phyloP scores from a whole-genome alignment of 2,329 filamentous ascomycete species.

The Phyllosticta capitalensis region DNA sequence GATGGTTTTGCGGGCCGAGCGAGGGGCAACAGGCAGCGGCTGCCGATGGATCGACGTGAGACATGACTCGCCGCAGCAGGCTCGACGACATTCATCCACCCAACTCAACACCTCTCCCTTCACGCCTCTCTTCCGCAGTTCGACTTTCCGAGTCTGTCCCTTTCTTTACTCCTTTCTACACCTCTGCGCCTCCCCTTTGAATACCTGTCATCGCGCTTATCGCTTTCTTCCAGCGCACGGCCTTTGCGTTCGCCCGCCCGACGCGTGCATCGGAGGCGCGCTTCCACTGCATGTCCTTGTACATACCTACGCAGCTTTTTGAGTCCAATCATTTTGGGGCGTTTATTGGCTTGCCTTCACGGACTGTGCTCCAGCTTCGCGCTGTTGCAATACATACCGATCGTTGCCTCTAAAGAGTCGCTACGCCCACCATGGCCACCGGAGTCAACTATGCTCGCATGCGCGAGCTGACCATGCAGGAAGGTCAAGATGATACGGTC shows the following conservation, averaged over 20 bases:
- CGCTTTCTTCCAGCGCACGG: background rate
- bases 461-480: constrained; percentile 78
- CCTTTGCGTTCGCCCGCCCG: background rate
- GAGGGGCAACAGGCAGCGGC: background rate
- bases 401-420: background rate
- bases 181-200: background rate
- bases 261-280: background rate
- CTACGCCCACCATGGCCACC: constrained; percentile 20
- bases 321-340: background rate
- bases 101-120: background rate
- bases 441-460: constrained; percentile 53
- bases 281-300: background rate
- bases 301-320: background rate
- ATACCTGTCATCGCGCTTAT: background rate
- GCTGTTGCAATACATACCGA: background rate
- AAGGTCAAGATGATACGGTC: constrained; percentile 89
- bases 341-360: background rate
- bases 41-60: background rate
- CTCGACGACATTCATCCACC: background rate
- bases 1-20: background rate
- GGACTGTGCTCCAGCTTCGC: background rate
- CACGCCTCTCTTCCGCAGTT: background rate
- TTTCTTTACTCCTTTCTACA: background rate
- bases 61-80: background rate
- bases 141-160: background rate